Conservation (phyloP, 2,329 filamentous ascomycete genomes). For the Xylaria polymorpha region DNA sequence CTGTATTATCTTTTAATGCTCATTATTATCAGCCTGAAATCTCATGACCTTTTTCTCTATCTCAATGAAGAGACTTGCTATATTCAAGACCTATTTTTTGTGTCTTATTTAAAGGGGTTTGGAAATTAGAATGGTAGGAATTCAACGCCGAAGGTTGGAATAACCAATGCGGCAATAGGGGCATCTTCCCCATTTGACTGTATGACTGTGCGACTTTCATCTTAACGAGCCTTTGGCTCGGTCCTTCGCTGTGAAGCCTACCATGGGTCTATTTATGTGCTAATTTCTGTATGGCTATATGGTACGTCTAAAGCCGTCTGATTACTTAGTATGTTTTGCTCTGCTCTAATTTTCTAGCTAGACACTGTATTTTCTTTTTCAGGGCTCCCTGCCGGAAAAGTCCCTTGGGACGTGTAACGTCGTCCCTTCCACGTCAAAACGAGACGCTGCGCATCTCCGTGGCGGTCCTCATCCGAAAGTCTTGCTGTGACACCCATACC, state of each 20-base stretch:
- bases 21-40: background rate
- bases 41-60: background rate
- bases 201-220: background rate
- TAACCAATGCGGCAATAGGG: background rate
- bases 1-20: background rate
- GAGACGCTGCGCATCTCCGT: constrained; percentile 54
- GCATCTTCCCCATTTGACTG: background rate
- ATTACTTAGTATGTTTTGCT: background rate
- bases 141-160: background rate
- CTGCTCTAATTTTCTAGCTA: background rate
- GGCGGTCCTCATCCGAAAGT: constrained; percentile 34
- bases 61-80: background rate
- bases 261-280: background rate
- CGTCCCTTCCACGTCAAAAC: constrained; percentile 65
- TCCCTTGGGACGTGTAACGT: constrained; percentile 34
- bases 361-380: constrained; percentile 2
- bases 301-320: background rate
- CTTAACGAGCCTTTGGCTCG: background rate
- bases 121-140: background rate
- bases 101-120: background rate
- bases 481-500: constrained; percentile 63
- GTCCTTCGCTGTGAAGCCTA: background rate
- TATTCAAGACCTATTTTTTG: background rate
- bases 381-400: background rate
- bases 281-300: background rate